Conservation (phyloP, 768 basidiomycete species). For the Hypholoma sublateritium region DNA sequence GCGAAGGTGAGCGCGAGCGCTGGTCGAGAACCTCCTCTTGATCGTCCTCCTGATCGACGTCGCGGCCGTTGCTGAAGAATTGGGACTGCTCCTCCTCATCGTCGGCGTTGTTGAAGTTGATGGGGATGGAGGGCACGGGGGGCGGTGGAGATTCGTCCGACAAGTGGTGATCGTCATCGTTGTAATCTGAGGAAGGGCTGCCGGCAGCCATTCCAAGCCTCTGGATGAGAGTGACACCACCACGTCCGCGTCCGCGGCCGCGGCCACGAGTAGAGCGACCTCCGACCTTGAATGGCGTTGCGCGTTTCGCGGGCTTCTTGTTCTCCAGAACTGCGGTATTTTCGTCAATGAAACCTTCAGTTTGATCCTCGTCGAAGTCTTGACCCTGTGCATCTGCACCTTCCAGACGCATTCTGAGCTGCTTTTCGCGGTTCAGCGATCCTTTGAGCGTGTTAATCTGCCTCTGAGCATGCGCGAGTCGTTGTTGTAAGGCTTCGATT, state of each 20-base stretch:
- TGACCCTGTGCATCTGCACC: constrained; percentile 30
- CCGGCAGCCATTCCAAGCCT: constrained; percentile 59
- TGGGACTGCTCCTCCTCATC: constrained; percentile 38
- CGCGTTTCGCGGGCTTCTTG: constrained; percentile 34
- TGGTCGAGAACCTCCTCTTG: constrained; percentile 18
- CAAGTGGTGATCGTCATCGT: constrained; percentile 33
- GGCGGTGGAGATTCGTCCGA: constrained; percentile 34
- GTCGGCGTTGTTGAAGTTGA: constrained; percentile 33
- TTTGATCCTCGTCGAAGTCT: constrained; percentile 47
- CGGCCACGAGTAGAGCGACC: constrained; percentile 51
- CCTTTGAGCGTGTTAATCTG: constrained; percentile 83
- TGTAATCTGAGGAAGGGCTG: constrained; percentile 50
- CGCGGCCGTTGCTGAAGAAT: constrained; percentile 29
- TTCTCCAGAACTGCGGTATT: constrained; percentile 45
- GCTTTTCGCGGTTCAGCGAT: constrained; percentile 80
- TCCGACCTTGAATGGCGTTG: constrained; percentile 57
- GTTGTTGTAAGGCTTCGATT: constrained; percentile 77
- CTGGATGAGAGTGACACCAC: constrained; percentile 59
- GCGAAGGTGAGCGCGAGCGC: constrained; percentile 31
- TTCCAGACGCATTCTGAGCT: constrained; percentile 54
- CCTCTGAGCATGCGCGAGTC: constrained; percentile 83
- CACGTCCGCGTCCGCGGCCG: constrained; percentile 46
- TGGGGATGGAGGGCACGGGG: constrained; percentile 42
- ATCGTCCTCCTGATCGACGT: constrained; percentile 26
- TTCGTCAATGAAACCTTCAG: constrained; percentile 33